phyloP scores from a whole-genome alignment of 1,284 basidiomycete species.

The Tilletiopsis washingtonensis region DNA sequence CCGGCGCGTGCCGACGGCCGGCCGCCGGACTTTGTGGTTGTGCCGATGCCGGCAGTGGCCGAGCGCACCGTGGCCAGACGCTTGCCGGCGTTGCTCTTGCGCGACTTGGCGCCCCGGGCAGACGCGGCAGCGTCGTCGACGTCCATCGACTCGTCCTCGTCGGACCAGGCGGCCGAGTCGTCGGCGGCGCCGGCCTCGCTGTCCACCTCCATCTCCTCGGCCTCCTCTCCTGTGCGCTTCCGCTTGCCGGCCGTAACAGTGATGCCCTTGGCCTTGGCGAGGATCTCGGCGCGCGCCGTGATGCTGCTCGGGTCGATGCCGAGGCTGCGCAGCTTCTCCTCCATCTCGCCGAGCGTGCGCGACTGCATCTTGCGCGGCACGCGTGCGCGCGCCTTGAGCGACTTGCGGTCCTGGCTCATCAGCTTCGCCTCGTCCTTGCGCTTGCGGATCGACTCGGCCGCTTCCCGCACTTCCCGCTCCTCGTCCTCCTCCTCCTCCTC shows the following conservation, averaged over 20 bases:
- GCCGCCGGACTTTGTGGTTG: constrained; percentile 34
- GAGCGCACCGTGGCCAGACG: constrained; percentile 50
- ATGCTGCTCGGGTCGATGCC: constrained; percentile 83
- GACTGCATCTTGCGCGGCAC: constrained; percentile 66
- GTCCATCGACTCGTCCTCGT: constrained; percentile 54
- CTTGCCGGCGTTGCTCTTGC: constrained; percentile 59
- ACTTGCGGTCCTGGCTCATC: constrained; percentile 75
- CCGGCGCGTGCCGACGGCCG: constrained; percentile 35
- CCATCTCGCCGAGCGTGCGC: constrained; percentile 79
- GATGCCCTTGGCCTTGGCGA: constrained; percentile 67
- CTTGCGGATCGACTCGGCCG: constrained; percentile 59
- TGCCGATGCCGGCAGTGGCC: constrained; percentile 1
- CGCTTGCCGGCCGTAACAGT: constrained; percentile 61
- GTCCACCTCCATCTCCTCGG: constrained; percentile 32
- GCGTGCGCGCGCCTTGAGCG: constrained; percentile 77
- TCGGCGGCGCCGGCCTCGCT: constrained; percentile 47
- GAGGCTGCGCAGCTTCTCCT: constrained; percentile 68
- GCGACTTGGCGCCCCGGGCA: constrained; percentile 28
- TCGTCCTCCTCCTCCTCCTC: constrained; percentile 78
- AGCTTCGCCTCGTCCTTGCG: constrained; percentile 64
- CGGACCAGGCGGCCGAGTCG: constrained; percentile 49
- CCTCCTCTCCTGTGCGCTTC: constrained; percentile 48
- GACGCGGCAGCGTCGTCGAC: constrained; percentile 15
- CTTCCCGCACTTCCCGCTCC: constrained; percentile 71
- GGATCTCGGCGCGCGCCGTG: constrained; percentile 72